Evolutionary conservation across 768 basidiomycete species (phyloP).

Genomic region (Terana coerulea): DNA sequence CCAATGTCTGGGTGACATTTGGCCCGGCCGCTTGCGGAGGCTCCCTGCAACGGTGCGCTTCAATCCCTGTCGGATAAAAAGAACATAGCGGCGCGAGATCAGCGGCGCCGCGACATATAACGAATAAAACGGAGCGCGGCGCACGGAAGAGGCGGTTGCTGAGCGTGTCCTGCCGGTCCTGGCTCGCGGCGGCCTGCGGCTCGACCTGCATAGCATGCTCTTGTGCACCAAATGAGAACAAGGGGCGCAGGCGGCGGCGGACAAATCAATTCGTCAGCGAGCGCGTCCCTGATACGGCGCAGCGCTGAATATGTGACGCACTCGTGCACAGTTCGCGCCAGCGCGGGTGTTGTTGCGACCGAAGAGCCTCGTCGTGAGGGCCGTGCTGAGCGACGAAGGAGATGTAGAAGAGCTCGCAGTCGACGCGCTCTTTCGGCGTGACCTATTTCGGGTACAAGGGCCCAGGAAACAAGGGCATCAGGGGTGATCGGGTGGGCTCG

Average conservation of each 20-base stretch:
- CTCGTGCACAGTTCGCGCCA: constrained; percentile 63
- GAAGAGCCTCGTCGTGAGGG: constrained; percentile 39
- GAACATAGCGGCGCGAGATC: background rate
- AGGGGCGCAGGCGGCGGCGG: background rate
- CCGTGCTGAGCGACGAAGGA: constrained; percentile 54
- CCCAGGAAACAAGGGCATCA: background rate
- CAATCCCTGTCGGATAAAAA: constrained; percentile 1
- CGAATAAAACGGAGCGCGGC: constrained; percentile 12
- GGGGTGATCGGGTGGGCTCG: background rate
- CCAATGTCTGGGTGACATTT: background rate
- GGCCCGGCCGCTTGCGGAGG: constrained; percentile 4
- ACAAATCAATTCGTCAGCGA: background rate
- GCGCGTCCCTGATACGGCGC: background rate
- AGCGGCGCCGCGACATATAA: background rate
- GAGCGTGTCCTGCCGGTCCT: constrained; percentile 50
- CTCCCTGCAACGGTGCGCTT: constrained; percentile 4
- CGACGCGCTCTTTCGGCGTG: constrained; percentile 63
- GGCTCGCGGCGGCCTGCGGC: constrained; percentile 19
- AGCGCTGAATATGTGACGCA: constrained; percentile 23
- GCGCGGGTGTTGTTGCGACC: constrained; percentile 52
- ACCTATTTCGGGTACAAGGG: constrained; percentile 42
- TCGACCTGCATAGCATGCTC: constrained; percentile 56
- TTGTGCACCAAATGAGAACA: constrained; percentile 22
- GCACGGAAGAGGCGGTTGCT: constrained; percentile 59
- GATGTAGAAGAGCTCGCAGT: constrained; percentile 82